Base-by-base conservation (phyloP, 2,329 filamentous ascomycete genomes). In the Akanthomyces uredinophilus region DNA sequence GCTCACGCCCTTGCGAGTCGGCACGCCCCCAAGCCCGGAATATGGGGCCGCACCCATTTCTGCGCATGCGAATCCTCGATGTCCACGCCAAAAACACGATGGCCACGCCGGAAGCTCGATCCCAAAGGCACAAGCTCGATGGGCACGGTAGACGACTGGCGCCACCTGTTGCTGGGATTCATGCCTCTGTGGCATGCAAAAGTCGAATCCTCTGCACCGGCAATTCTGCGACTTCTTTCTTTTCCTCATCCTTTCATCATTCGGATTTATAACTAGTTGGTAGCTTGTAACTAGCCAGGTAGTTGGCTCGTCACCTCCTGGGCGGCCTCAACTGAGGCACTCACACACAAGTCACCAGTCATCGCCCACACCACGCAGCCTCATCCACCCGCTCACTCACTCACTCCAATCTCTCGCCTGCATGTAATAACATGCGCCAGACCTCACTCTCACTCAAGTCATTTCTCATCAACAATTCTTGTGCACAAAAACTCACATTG, bases 111-210 rank as follows among this genome's bases (percentile, higher is more conserved):
- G 44, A 59, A 35, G 10, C 32, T 59, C 56, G 56, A 59, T 59
- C 46, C 35, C 2, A 35, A 35, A 58, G 32, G 32, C 29, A 39
- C 44, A n/a, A 43, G 39, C 39, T 54, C 32, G 44, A 49, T 49
- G 43, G 43, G 29, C 32, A 50, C 56, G 16, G 47, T 35, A 51
- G 14, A 49, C 46, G 41, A 44, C 46, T 51, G 20, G 35, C 35
- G 32, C 56, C 56, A 43, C 56, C 51, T 29, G 20, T 59, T 59
- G 4, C 46, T 59, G 24, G 43, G 47, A 56, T 55, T 55, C 35
- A n/a, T 41, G 20, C 27, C 24, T 51, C 35, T 27, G 35, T 59
- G 22, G 46, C 56, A 59, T 59, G 37, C 35, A 43, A 43, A 51
- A 51, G 46, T 41, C 35, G 24, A 51, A 51, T 39, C 27, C 32